Base-by-base conservation (phyloP, 2,329 filamentous ascomycete species). In the Colletotrichum sp. region DNA sequence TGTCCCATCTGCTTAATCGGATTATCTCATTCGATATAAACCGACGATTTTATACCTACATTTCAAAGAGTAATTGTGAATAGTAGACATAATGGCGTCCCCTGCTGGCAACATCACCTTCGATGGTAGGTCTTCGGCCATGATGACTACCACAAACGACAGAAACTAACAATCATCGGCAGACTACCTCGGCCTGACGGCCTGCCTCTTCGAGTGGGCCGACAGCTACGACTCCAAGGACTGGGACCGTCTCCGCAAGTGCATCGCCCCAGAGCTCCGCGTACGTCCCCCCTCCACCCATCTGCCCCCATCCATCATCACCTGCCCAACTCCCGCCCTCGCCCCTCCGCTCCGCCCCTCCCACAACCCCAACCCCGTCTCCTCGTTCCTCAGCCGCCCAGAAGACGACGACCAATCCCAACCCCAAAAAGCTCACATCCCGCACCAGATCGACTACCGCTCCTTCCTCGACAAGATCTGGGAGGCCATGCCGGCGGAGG, bases 211-310 rank as follows among this genome's bases (percentile, higher is more conserved):
- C 82, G 88, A 92, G 79, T 92, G 90, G 90, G 90, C 89, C 68
- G 90, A 92, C 81, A 90, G 88, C 84, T 92, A 92, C 82, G 90
- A 92, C 81, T 87, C 87, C 81, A 93, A 93, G 83, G 88, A 92
- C 83, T 92, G 90, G 90, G 82, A 85, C 6, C 87, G 90, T 66
- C 87, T 92, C 47, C 78, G 84, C 70, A 89, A 88, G 76, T 90
- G 88, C 84, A 82, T 88, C 58, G 85, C 86, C 15, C 86, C 86
- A 3, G 83, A 86, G 81, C 76, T 90, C 81, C 66, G 72, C 38
- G 76, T 78, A 64, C 11, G 75, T 74, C 91, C 82, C 88, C 91
- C 81, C 91, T 89, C 89, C 83, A 85, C 43, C 43, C 43, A 51
- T 24, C 43, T 51, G 11, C 43, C 12, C 87, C 89, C 59, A 54